Base-by-base conservation (phyloP, 441 rosid genomes). In the Gossypium gossypioides region DNA sequence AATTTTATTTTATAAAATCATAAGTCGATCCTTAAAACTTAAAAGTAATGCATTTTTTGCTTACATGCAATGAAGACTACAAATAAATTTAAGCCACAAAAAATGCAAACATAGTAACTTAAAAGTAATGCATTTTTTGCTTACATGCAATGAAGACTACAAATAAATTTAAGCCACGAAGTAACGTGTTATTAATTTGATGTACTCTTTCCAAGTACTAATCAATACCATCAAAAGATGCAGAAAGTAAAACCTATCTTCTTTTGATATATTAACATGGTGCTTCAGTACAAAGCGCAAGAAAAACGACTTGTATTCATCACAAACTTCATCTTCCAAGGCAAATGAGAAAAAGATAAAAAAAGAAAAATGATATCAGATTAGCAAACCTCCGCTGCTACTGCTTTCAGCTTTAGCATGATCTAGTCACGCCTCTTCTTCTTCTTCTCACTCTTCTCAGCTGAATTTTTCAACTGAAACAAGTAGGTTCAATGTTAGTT, bases 381-480 rank as follows among this genome's bases (percentile, higher is more conserved):
- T 8, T 0, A 32, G 19, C 6, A 50, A 50, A 24, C 48, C 10
- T 3, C 1, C 3, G 0, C 16, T 1, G 2, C 34, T 21, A 44
- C 55, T 13, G n/a, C n/a, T 62, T 62, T 8, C 32, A 42, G 21
- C 16, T 50, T 52, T 52, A 16, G 21, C 21, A 8, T 2, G n/a
- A 46, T 66, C 83, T 76, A 89, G 58, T 85, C 80, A 68, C 88
- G 82, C 56, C 91, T 84, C 64, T 37, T 72, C 54, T 79, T 92
- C 87, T 88, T 89, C 88, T 75, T 88, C 77, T 89, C 93, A 34
- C 75, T 78, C 82, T 79, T 89, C 78, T 86, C 93, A 19, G 76
- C 59, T 3, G 91, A 77, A 66, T 91, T 87, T 76, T 92, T 90
- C 78, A 92, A 32, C 96, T 92, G 92, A 68, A 21, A 29, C 58